phyloP scores from a whole-genome alignment of 2,329 filamentous ascomycete species.

The Pseudogymnoascus sp. region DNA sequence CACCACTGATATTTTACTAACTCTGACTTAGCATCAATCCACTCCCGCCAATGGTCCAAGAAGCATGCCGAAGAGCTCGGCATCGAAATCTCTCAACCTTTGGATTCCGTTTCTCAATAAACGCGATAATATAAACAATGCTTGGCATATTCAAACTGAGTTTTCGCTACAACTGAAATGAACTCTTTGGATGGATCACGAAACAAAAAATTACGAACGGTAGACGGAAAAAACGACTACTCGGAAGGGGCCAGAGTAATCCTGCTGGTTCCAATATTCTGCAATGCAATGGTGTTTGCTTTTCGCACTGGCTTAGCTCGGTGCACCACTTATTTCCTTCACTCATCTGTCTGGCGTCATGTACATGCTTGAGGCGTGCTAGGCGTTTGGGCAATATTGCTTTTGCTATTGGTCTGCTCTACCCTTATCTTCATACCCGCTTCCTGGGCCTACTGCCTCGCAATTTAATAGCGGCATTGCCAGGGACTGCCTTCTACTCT shows the following conservation, averaged over 20 bases:
- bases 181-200: constrained; percentile 8
- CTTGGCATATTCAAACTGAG: constrained; percentile 8
- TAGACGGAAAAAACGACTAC: constrained; percentile 8
- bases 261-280: constrained; percentile 3
- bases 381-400: constrained; percentile 7
- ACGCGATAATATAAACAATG: constrained; percentile 7
- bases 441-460: constrained; percentile 5
- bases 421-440: constrained; percentile 8
- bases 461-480: constrained; percentile 6
- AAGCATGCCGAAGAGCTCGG: constrained; percentile 55
- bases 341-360: constrained; percentile 6
- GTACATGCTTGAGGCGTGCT: constrained; percentile 6
- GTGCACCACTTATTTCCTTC: neutral
- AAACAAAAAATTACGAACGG: constrained; percentile 8
- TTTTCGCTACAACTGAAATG: constrained; percentile 6
- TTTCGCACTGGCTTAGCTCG: neutral
- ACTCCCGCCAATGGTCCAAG: constrained; percentile 90
- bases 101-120: constrained; percentile 23
- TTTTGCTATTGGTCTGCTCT: constrained; percentile 8
- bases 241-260: neutral
- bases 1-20: constrained; percentile 19
- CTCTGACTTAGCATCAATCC: constrained; percentile 62
- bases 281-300: constrained; percentile 7
- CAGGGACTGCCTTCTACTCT: constrained; percentile 6
- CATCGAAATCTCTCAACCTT: constrained; percentile 32